Conservation (phyloP, 2,329 filamentous ascomycete species). For the Nothomitra cinnamomea region DNA sequence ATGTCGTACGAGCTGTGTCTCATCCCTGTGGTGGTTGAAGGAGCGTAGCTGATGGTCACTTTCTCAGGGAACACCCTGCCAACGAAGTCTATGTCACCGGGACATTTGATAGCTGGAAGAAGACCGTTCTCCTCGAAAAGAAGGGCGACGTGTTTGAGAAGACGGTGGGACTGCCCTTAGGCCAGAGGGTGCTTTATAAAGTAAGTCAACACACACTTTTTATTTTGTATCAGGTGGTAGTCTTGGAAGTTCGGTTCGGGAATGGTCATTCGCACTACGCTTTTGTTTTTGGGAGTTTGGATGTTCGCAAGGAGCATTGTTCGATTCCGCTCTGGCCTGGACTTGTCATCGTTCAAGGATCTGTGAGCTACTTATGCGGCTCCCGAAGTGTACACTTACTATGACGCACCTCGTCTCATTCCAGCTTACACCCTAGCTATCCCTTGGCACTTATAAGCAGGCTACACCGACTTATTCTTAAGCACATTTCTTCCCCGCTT, state of each 20-base stretch:
- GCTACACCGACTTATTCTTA: not conserved
- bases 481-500: not conserved
- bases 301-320: too few relatives aligned
- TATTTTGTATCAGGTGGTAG: too few relatives aligned
- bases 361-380: not conserved
- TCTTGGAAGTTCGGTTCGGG: too few relatives aligned
- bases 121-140: slow-evolving; percentile 70
- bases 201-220: slow-evolving; percentile 30
- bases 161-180: slow-evolving; percentile 51
- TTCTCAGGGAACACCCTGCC: slow-evolving; percentile 61
- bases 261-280: too few relatives aligned
- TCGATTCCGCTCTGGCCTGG: too few relatives aligned
- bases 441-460: not conserved
- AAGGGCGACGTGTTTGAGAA: slow-evolving; percentile 56
- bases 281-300: too few relatives aligned
- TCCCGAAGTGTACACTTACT: not conserved
- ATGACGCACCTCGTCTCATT: not conserved
- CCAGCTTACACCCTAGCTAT: not conserved
- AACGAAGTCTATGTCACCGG: slow-evolving; percentile 87
- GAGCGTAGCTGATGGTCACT: slow-evolving; percentile 7
- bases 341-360: too few relatives aligned
- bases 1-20: not conserved
- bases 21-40: slow-evolving; percentile 5
- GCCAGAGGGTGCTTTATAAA: slow-evolving; percentile 84
- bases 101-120: slow-evolving; percentile 87